Evolutionary conservation across 768 basidiomycete genomes (phyloP).

Genomic region (Leccinum arenicola): DNA sequence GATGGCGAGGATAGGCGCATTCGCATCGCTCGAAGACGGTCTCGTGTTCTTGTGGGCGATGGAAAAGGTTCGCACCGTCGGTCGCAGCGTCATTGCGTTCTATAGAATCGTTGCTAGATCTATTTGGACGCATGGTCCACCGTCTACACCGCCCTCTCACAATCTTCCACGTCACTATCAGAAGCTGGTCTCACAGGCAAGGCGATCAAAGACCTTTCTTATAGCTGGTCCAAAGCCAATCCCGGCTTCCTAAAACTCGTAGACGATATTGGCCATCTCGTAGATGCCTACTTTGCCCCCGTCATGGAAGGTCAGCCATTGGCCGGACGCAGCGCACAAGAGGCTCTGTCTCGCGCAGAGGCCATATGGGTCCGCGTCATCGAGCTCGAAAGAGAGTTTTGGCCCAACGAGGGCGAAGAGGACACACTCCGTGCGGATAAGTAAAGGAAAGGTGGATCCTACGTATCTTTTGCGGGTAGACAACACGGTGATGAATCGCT

Average conservation of each 20-base stretch:
- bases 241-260: conserved; percentile 55
- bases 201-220: conserved; percentile 48
- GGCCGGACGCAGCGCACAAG: conserved; percentile 5
- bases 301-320: conserved; percentile 33
- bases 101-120: conserved; percentile 38
- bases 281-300: conserved; percentile 39
- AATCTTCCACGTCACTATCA: background rate
- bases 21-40: conserved; percentile 54
- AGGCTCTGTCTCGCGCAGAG: conserved; percentile 37
- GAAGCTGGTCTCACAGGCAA: conserved; percentile 12
- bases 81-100: background rate
- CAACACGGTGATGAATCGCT: background rate
- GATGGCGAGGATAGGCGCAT: conserved; percentile 52
- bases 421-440: conserved; percentile 2
- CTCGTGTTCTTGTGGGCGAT: conserved; percentile 77
- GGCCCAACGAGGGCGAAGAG: conserved; percentile 48
- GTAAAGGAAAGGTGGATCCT: background rate
- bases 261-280: conserved; percentile 43
- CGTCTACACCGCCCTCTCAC: conserved; percentile 31
- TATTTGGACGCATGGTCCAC: conserved; percentile 69
- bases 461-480: background rate
- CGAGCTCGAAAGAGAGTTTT: conserved; percentile 60
- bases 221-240: conserved; percentile 54
- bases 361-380: conserved; percentile 55
- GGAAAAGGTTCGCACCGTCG: conserved; percentile 52